Conservation (phyloP, 768 basidiomycete genomes). For the Leccinellum rugosiceps region DNA sequence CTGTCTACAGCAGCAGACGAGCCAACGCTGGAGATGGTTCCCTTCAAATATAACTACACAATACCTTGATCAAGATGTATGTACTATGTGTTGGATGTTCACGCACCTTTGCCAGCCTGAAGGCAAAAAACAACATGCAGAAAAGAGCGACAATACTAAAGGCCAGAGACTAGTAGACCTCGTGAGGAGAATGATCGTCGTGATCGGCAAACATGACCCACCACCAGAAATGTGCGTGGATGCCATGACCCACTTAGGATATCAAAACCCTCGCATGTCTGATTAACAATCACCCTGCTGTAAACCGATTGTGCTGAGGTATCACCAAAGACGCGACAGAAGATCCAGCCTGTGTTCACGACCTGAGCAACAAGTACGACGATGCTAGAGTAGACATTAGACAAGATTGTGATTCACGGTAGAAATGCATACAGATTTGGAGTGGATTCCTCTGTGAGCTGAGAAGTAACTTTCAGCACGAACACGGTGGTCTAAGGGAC, state of each 20-base stretch:
- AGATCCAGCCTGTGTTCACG: conserved; percentile 47
- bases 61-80: not conserved
- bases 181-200: not conserved
- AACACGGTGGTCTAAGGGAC: not conserved
- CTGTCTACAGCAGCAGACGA: conserved; percentile 42
- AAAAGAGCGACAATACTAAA: conserved; percentile 38
- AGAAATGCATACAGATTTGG: conserved; percentile 42
- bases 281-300: conserved; percentile 32
- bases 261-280: conserved; percentile 40
- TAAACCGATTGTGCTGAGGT: conserved; percentile 32
- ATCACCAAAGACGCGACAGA: conserved; percentile 39
- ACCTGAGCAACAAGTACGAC: conserved; percentile 44
- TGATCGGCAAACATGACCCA: conserved; percentile 22
- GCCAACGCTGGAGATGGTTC: conserved; percentile 49
- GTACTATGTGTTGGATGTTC: not conserved
- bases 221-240: conserved; percentile 25
- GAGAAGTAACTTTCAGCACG: not conserved
- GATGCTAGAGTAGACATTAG: conserved; percentile 13
- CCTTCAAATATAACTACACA: conserved; percentile 40
- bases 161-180: conserved; percentile 34
- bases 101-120: conserved; percentile 42
- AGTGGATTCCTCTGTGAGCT: conserved; percentile 51
- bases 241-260: conserved; percentile 45
- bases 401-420: not conserved
- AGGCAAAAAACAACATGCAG: conserved; percentile 37